Evolutionary conservation across 1,139 yeast genomes (phyloP).

Genomic region (Pichia terricola): DNA sequence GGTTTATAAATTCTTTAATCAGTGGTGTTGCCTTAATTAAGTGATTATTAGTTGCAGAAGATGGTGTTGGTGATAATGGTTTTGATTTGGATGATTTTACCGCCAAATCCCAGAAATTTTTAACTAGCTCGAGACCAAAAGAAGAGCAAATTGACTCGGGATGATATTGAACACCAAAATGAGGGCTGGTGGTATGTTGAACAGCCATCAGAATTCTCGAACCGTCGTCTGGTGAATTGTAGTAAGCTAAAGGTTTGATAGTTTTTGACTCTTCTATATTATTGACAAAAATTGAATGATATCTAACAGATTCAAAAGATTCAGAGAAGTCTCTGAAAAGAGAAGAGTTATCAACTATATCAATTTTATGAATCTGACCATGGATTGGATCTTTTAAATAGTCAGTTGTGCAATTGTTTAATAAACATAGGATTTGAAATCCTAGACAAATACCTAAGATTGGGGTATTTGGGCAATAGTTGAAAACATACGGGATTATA

Average conservation of each 20-base stretch:
- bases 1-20: slow-evolving; percentile 7
- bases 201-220: slow-evolving; percentile 69
- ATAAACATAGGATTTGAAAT: slow-evolving; percentile 70
- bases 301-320: slow-evolving; percentile 63
- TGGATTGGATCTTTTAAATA: slow-evolving; percentile 59
- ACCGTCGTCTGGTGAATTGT: slow-evolving; percentile 19
- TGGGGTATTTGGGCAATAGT: slow-evolving; percentile 40
- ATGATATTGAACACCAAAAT: slow-evolving; percentile 93
- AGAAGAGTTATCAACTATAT: slow-evolving; percentile 25
- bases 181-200: slow-evolving; percentile 50
- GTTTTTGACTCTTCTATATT: slow-evolving; percentile 12
- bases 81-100: not conserved
- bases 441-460: slow-evolving; percentile 90
- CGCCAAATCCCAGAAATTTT: slow-evolving; percentile 57
- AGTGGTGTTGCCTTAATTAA: slow-evolving; percentile 12
- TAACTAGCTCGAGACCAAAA: slow-evolving; percentile 48
- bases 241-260: slow-evolving; percentile 53
- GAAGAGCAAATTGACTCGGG: slow-evolving; percentile 90
- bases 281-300: slow-evolving; percentile 71
- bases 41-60: slow-evolving; percentile 3
- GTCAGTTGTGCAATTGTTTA: slow-evolving; percentile 46
- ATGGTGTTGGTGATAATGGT: not conserved
- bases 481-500: slow-evolving; percentile 48
- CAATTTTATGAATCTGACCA: slow-evolving; percentile 66
- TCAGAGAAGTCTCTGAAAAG: slow-evolving; percentile 34